These are phyloP conservation scores for Alliaria petiolata DNA, from an alignment of 345 rosid genomes.

Conservation along the genomic window DNA sequence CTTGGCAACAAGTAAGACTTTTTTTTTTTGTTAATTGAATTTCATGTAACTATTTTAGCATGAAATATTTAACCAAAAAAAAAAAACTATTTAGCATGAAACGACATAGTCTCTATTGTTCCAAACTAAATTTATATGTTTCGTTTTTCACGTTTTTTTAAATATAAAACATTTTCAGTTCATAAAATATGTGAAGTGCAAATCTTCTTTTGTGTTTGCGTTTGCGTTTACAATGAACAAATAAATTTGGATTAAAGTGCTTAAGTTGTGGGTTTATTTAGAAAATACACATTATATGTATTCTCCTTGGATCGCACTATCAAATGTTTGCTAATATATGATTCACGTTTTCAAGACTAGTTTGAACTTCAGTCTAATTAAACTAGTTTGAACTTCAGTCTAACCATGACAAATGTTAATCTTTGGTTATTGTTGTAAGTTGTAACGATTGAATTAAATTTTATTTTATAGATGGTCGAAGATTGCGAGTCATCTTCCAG, in stretches of 20 bases:
- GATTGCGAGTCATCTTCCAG: slow-evolving; percentile 77
- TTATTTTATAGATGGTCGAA: slow-evolving; percentile 65
- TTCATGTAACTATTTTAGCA: not conserved
- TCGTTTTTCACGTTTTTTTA: too few relatives aligned
- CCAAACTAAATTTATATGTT: too few relatives aligned
- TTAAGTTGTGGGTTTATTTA: not conserved
- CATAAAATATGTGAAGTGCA: too few relatives aligned
- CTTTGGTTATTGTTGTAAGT: not conserved
- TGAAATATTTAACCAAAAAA: too few relatives aligned
- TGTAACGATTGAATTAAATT: not conserved
- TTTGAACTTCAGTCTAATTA: too few relatives aligned
- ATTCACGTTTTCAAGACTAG: too few relatives aligned
- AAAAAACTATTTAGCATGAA: too few relatives aligned
- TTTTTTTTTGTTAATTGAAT: not conserved
- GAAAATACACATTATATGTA: not conserved
- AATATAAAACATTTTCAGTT: not conserved
- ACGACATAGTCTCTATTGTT: too few relatives aligned
- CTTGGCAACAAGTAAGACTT: slow-evolving; percentile 74
- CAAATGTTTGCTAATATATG: not conserved
- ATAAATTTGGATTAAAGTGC: not conserved
- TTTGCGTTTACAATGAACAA: not conserved
- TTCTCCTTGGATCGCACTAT: not conserved
- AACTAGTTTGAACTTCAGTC: not conserved
- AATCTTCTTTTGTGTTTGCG: not conserved
- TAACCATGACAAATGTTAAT: not conserved